These are phyloP conservation scores for Eucalyptus decipiens DNA, from an alignment of 345 rosid genomes.

Conservation along the genomic window DNA sequence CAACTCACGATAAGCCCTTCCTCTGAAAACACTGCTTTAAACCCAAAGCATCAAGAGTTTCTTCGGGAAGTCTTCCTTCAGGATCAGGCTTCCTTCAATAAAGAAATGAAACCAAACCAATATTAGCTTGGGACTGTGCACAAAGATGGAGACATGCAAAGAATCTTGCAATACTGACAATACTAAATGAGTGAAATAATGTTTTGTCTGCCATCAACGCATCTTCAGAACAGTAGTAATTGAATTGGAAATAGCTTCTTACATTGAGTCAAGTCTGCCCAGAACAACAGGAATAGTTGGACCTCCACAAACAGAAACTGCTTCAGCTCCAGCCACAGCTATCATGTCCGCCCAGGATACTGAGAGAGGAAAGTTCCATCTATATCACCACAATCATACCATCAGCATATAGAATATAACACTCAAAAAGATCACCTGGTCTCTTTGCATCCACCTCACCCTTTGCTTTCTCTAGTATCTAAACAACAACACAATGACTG, in stretches of 20 bases:
- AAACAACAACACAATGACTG: constrained; percentile 18
- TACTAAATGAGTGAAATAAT: not conserved
- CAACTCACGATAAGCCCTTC: constrained; percentile 90
- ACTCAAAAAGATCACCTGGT: constrained; percentile 33
- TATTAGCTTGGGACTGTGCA: not conserved
- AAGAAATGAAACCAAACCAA: not conserved
- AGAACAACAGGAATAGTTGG: constrained; percentile 55
- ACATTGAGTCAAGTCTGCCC: constrained; percentile 76
- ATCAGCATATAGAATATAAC: not conserved
- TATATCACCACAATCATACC: not conserved
- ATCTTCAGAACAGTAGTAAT: not conserved
- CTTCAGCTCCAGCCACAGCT: constrained; percentile 85
- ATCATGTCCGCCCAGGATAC: constrained; percentile 98
- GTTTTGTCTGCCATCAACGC: not conserved
- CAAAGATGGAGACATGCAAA: not conserved
- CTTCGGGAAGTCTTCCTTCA: constrained; percentile 78
- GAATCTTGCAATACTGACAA: not conserved
- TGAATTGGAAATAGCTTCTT: constrained; percentile 9
- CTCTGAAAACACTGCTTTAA: constrained; percentile 65
- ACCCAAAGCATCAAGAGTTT: constrained; percentile 52
- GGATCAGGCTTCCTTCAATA: constrained; percentile 61
- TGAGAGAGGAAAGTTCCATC: constrained; percentile 14
- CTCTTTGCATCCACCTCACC: constrained; percentile 44
- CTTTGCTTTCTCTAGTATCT: constrained; percentile 85
- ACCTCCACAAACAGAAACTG: constrained; percentile 88